Evolutionary conservation across 129 eudicot species (phyloP).

Genomic region (Flaveria sonorensis): DNA sequence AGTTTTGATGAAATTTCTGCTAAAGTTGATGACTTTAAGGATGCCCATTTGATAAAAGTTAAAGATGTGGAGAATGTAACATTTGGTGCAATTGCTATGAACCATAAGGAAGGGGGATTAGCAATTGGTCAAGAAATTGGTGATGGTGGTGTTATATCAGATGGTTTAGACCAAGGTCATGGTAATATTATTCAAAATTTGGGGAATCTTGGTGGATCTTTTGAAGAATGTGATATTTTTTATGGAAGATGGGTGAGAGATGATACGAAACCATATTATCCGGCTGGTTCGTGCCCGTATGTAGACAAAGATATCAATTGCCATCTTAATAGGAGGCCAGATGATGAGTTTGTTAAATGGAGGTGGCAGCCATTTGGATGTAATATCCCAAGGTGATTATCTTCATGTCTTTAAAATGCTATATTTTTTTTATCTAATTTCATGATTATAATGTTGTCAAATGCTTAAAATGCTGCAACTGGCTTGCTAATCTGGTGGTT

Average conservation of each 20-base stretch:
- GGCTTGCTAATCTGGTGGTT: constrained; percentile 13
- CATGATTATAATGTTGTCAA: constrained; percentile 16
- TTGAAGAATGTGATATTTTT: constrained; percentile 61
- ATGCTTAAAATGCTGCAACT: neutral
- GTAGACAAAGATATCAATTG: constrained; percentile 82
- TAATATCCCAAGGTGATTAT: constrained; percentile 74
- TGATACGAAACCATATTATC: constrained; percentile 78
- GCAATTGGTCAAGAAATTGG: constrained; percentile 27
- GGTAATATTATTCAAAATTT: constrained; percentile 23
- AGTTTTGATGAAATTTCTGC: constrained; percentile 25
- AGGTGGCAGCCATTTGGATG: constrained; percentile 95
- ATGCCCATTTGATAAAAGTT: constrained; percentile 51
- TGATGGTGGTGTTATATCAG: constrained; percentile 16
- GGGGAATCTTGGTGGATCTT: constrained; percentile 21
- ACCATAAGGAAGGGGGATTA: constrained; percentile 23
- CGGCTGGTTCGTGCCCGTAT: constrained; percentile 76
- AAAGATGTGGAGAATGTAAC: constrained; percentile 29
- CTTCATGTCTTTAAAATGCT: constrained; percentile 7
- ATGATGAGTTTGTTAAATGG: constrained; percentile 67
- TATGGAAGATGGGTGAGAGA: constrained; percentile 95
- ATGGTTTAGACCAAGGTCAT: constrained; percentile 23
- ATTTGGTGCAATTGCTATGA: constrained; percentile 32
- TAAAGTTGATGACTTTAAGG: constrained; percentile 31
- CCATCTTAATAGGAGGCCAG: constrained; percentile 74
- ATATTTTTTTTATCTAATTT: neutral